phyloP scores from a whole-genome alignment of 192 early-diverging fungal genomes.

The Backusella macrospora region DNA sequence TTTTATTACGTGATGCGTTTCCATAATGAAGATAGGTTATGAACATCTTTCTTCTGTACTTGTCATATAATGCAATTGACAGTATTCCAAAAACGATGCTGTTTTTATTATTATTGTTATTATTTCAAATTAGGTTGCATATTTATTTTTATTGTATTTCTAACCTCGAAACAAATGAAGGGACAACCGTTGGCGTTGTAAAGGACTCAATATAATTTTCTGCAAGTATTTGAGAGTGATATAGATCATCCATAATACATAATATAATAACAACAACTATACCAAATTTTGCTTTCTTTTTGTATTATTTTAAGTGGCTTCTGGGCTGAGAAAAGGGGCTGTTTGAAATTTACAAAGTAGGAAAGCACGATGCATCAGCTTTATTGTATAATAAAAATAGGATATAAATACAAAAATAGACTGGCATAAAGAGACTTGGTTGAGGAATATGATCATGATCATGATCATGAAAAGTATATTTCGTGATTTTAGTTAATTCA shows the following conservation, averaged over 20 bases:
- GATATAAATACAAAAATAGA: not conserved
- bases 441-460: no score
- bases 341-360: not conserved
- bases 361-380: not conserved
- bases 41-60: not conserved
- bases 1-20: not conserved
- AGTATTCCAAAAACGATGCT: constrained; percentile 3
- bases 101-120: not conserved
- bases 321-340: not conserved
- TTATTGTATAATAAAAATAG: not conserved
- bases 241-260: not conserved
- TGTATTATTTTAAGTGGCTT: not conserved
- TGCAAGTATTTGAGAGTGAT: not conserved
- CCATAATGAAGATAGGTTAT: constrained; percentile 5
- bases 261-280: not conserved
- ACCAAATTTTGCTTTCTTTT: not conserved
- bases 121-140: not conserved
- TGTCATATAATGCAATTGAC: not conserved
- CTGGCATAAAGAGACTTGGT: not conserved
- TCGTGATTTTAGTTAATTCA: not conserved
- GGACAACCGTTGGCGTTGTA: not conserved
- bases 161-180: constrained; percentile 5
- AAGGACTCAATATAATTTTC: not conserved
- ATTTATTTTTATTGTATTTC: not conserved
- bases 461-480: not conserved